Evolutionary conservation across 2,329 filamentous ascomycete species (phyloP), one percentile per base, ranked within the genome.

Genomic region (Cordyceps javanica): DNA sequence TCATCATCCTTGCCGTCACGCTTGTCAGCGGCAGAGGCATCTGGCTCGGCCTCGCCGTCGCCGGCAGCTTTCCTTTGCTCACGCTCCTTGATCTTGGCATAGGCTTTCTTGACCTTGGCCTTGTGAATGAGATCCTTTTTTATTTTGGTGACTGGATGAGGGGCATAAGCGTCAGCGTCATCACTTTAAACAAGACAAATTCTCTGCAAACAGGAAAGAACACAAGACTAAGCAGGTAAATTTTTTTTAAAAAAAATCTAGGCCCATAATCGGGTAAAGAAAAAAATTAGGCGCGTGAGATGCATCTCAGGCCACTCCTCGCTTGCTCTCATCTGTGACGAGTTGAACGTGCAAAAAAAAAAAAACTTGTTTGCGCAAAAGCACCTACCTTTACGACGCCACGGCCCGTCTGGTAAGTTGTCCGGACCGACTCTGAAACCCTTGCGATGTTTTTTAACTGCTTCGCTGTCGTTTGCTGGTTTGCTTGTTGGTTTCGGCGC

Each of bases 21-120:
- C 10, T 14, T 21, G 25, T 25, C 23, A 11, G 52, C 53, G 28
- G 55, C 51, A 36, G 50, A 57, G 48, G 60, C 61, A 19, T 66
- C 52, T 38, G 63, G 34, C 19, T 39, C 30, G n/a, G 52, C 21
- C 57, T 39, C 54, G 50, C 34, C 59, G 39, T 53, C 59, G 41
- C 32, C 64, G 60, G 49, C 70, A 48, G 28, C n/a, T 62, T 59
- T 19, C 10, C 23, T 30, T 36, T 74, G 70, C 53, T 77, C 70
- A 28, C 67, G 67, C 5, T 70, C 85, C 72, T 92, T 93, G 62
- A 96, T 77, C 73, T 96, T 97, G 62, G 88, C 89, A 69, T 96
- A 97, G 42, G 89, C 83, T 73, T 96, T 96, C 74, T 93, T 94
- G 61, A 96, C 80, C 73, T 97, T 96, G 60, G 92, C 91, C 71